These are phyloP conservation scores for Solanum tarijense DNA, from an alignment of 257 asterid genomes.

Conservation along the genomic window DNA sequence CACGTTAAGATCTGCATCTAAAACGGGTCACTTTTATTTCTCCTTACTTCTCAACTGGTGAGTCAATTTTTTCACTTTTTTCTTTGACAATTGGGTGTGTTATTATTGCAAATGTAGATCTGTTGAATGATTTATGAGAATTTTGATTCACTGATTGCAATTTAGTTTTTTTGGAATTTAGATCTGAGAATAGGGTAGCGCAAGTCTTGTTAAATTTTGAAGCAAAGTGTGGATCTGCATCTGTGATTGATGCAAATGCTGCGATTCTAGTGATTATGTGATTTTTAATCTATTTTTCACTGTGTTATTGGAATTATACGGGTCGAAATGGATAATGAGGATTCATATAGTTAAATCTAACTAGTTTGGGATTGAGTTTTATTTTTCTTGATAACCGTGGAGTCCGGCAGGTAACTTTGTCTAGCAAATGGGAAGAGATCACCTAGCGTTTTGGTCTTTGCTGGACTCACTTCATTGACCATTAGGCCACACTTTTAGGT, in stretches of 20 bases:
- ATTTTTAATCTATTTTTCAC: neutral
- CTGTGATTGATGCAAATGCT: neutral
- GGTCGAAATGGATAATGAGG: neutral
- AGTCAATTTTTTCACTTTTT: neutral
- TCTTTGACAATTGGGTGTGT: neutral
- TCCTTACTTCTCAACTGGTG: neutral
- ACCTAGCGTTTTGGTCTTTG: neutral
- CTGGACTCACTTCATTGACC: neutral
- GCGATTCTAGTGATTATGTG: neutral
- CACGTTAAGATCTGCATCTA: neutral
- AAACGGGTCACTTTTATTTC: neutral
- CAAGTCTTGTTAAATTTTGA: neutral
- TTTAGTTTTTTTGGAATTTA: conserved; percentile 11
- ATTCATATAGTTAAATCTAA: neutral
- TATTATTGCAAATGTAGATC: neutral
- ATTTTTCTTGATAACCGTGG: neutral
- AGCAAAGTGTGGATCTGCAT: neutral
- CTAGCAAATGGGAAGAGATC: neutral
- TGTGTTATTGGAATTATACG: neutral
- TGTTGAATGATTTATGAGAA: neutral
- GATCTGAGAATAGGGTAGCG: conserved; percentile 28
- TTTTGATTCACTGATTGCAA: conserved; percentile 19
- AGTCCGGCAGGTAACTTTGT: neutral
- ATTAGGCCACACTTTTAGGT: neutral
- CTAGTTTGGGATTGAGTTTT: neutral